A percentile compares a stretch with the other conserved stretches of the same genome.
Evolutionary conservation across 257 asterid species (phyloP).

Genomic region (Solanum neorickii): DNA sequence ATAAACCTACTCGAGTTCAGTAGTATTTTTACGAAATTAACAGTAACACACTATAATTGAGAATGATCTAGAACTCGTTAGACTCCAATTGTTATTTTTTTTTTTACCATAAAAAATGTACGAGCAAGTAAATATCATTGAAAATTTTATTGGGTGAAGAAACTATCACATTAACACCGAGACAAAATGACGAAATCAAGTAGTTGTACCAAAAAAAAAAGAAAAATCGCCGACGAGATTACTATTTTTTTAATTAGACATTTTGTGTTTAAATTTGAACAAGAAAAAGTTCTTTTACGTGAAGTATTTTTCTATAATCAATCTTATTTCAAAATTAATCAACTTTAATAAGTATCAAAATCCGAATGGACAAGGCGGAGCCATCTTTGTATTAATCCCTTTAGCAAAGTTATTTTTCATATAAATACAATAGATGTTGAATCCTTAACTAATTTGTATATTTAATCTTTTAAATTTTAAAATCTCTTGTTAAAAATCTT

Average conservation of each 20-base stretch:
- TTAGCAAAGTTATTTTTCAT: too few relatives aligned
- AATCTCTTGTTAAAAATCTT: too few relatives aligned
- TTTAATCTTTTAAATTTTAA: too few relatives aligned
- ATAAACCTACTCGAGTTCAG: background rate
- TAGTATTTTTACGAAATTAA: background rate
- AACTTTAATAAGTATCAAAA: too few relatives aligned
- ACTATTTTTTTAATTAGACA: too few relatives aligned
- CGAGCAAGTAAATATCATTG: background rate
- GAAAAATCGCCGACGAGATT: background rate
- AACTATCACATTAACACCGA: background rate
- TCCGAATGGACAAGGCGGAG: too few relatives aligned
- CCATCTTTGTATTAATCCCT: too few relatives aligned
- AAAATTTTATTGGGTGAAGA: background rate
- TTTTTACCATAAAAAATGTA: background rate
- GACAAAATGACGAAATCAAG: background rate
- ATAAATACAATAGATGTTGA: too few relatives aligned
- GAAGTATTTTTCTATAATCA: background rate
- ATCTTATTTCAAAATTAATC: too few relatives aligned
- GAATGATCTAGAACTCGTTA: background rate
- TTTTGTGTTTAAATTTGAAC: too few relatives aligned
- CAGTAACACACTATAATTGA: background rate
- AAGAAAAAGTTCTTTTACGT: too few relatives aligned
- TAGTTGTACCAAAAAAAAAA: background rate
- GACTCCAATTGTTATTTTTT: background rate
- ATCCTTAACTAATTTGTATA: rapidly evolving